Base-by-base conservation (phyloP, 2,329 filamentous ascomycete genomes). In the Scortechinia acanthostroma region DNA sequence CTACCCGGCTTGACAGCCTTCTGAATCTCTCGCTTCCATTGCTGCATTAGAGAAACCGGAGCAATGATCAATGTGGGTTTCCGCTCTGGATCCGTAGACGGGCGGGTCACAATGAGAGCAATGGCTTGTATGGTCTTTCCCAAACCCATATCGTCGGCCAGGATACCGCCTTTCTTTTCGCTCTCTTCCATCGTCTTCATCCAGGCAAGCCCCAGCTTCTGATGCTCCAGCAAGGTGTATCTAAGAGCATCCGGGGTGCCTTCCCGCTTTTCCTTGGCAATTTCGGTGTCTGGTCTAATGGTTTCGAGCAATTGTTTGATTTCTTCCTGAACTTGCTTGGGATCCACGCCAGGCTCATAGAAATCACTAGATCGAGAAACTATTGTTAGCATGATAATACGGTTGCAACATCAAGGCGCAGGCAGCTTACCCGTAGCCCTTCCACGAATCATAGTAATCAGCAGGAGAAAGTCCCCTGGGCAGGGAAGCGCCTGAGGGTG, bases 41-140 rank as follows among this genome's bases (percentile, higher is more conserved):
- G 90, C 15, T 81, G 77, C 59, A 94, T 76, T 15, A 95, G 68
- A 2, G 88, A 83, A 10, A 94, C 80, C 0, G 89, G 89, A 0
- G 84, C 87, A 42, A 95, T 72, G 42, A 95, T 88, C 20, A 95
- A 66, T n/a, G 83, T 93, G 0, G 89, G 90, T 69, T 88, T 78
- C 46, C 65, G 69, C 49, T 65, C 43, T 44, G 30, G 50, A 48
- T 83, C 71, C 1, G 67, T 61, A 0, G 86, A 78, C n/a, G 74
- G 81, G 4, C 81, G 74, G 4, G 77, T 75, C 13, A 88, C 70
- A 52, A 95, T 86, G 37, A 95, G 72, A 3, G 90, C 78, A 19
- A 96, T 70, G 3, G 87, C 83, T 49, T 91, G 88, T 20, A 95
- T 83, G 0, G 88, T 91, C 63, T 93, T 91, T 4, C 88, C 88